phyloP scores from a whole-genome alignment of 202 grass and related monocot genomes.

The Dendrocalamus latiflorus region DNA sequence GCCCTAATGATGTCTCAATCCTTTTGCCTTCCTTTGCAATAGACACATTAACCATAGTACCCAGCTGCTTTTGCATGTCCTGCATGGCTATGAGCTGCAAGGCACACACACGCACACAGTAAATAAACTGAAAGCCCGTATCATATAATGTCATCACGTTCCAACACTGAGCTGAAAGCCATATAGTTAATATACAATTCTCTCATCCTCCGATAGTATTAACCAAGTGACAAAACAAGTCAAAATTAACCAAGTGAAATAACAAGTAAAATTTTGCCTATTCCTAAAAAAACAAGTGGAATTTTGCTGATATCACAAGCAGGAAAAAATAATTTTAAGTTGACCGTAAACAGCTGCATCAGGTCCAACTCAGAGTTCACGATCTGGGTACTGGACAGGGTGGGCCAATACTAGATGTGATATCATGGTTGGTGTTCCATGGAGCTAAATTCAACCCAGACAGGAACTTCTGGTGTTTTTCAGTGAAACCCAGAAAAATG shows the following conservation, averaged over 20 bases:
- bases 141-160: not conserved
- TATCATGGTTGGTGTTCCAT: not conserved
- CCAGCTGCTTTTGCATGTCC: conserved; percentile 87
- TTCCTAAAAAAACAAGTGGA: not conserved
- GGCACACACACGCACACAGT: not conserved
- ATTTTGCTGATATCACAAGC: not conserved
- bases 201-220: not conserved
- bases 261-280: not conserved
- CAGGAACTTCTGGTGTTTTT: not conserved
- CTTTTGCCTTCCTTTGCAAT: conserved; percentile 90
- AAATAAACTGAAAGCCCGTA: conserved; percentile 17
- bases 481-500: not conserved
- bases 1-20: conserved; percentile 67
- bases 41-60: conserved; percentile 42
- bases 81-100: conserved; percentile 79
- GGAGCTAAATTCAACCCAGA: not conserved
- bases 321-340: not conserved
- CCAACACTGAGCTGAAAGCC: not conserved
- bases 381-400: not conserved
- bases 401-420: not conserved
- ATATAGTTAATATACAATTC: not conserved
- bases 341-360: not conserved
- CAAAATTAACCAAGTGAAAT: not conserved
- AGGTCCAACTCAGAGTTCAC: not conserved
- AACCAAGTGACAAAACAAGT: not conserved